These are phyloP conservation scores for Vicia villosa DNA, from an alignment of 306 rosid species.

Conservation along the genomic window DNA sequence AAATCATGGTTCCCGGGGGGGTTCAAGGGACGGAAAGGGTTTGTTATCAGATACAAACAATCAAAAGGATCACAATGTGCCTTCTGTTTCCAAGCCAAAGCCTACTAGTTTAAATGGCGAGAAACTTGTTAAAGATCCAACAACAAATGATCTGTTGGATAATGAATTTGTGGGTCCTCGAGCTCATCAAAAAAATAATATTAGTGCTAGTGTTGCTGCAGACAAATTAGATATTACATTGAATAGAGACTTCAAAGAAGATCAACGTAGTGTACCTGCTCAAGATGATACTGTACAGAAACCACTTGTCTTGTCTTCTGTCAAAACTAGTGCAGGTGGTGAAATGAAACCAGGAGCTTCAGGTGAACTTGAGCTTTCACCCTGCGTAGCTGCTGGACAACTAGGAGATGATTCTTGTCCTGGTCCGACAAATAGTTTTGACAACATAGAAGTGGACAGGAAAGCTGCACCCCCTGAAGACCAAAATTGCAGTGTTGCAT, in stretches of 20 bases:
- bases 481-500: constrained; percentile 57
- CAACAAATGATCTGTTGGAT: constrained; percentile 50
- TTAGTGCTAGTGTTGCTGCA: constrained; percentile 50
- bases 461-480: constrained; percentile 58
- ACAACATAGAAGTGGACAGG: constrained; percentile 55
- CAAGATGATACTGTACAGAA: constrained; percentile 46
- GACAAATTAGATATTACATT: constrained; percentile 54
- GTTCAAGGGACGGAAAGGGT: constrained; percentile 64
- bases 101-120: constrained; percentile 69
- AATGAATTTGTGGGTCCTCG: constrained; percentile 54
- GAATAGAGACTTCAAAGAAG: constrained; percentile 47
- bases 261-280: constrained; percentile 47
- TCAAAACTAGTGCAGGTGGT: constrained; percentile 49
- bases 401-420: constrained; percentile 57
- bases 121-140: constrained; percentile 43
- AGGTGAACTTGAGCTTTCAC: constrained; percentile 45
- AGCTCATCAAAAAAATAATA: constrained; percentile 42
- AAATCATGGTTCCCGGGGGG: constrained; percentile 78
- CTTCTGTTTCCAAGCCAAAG: constrained; percentile 66
- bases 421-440: constrained; percentile 67
- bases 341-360: constrained; percentile 49
- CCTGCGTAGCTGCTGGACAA: constrained; percentile 47
- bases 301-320: constrained; percentile 46
- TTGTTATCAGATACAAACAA: constrained; percentile 53
- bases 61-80: constrained; percentile 55